Base-by-base conservation (phyloP, 495 filamentous ascomycete genomes). In the Neurospora tetraspora region DNA sequence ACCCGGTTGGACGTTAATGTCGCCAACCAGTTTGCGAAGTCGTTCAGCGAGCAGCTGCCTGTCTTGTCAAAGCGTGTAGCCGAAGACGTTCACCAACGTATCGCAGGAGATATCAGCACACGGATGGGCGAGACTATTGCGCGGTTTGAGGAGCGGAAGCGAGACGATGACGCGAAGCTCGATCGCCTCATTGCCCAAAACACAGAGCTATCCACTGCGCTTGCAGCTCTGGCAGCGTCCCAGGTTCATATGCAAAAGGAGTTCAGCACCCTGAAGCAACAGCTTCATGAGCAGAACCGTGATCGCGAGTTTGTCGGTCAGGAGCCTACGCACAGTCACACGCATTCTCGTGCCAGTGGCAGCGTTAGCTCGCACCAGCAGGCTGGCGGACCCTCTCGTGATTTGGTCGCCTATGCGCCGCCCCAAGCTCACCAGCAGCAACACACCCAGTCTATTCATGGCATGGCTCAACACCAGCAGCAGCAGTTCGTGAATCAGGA, bases 141-240 rank as follows among this genome's bases (percentile, higher is more conserved):
- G 70, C 84, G 88, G 31, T 85, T 91, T 23, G 92, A 97, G 76
- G 78, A 83, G n/a, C 89, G 91, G 78, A 92, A 89, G 59, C 86
- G 88, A 23, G 84, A 85, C 31, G 94, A 97, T 75, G 85, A 85
- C 38, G 84, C 83, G 39, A 97, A 97, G 84, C 92, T 98, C 72
- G 93, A 97, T 68, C 89, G 94, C 75, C 87, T 99, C 73, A 91
- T 91, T 18, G 83, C 85, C 6, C 86, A 93, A 34, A 90, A 97
- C 11, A 88, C 87, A 40, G 84, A 87, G 59, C 84, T 98, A 71
- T 87, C 90, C 16, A 88, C 91, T 72, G 93, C 90, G 10, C 86
- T 98, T 36, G 85, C 89, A 39, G 83, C 89, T 9, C 89, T 97
- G 87, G 88, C 89, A 11, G 83, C 87, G 6, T 85, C 87, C 4